Conservation (phyloP, 805 yeast genomes). For the Diddensiella transvaalensis region DNA sequence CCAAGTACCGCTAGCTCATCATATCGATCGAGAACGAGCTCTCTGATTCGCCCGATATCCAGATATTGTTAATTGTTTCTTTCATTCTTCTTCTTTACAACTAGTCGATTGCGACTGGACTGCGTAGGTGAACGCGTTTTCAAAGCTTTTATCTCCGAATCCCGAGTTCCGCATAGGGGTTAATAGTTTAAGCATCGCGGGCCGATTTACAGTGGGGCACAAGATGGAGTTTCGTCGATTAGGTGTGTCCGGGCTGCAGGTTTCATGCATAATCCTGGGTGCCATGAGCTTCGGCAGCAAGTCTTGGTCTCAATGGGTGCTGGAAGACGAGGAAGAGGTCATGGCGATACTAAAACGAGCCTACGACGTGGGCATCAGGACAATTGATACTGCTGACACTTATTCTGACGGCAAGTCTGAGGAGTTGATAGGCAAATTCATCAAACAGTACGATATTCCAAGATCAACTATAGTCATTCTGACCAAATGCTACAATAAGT, state of each 20-base stretch:
- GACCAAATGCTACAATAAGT: constrained; percentile 39
- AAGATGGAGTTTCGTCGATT: constrained; percentile 9
- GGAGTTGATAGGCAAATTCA: constrained; percentile 48
- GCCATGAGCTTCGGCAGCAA: constrained; percentile 36
- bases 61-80: too few relatives aligned
- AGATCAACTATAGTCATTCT: constrained; percentile 56
- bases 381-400: constrained; percentile 44
- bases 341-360: constrained; percentile 44
- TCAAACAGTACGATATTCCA: constrained; percentile 47
- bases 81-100: too few relatives aligned
- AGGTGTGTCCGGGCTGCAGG: constrained; percentile 39
- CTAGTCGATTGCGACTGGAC: too few relatives aligned
- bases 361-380: constrained; percentile 44
- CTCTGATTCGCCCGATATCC: too few relatives aligned
- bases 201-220: neutral
- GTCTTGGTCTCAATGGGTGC: constrained; percentile 42
- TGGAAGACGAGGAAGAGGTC: constrained; percentile 43
- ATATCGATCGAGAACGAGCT: too few relatives aligned
- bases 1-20: too few relatives aligned
- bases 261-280: constrained; percentile 39
- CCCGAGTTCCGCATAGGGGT: too few relatives aligned
- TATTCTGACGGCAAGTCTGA: constrained; percentile 51
- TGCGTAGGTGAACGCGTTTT: too few relatives aligned
- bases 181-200: too few relatives aligned
- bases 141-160: too few relatives aligned